These are phyloP conservation scores for Dentipellis fragilis DNA, from an alignment of 768 basidiomycete species.

Conservation along the genomic window DNA sequence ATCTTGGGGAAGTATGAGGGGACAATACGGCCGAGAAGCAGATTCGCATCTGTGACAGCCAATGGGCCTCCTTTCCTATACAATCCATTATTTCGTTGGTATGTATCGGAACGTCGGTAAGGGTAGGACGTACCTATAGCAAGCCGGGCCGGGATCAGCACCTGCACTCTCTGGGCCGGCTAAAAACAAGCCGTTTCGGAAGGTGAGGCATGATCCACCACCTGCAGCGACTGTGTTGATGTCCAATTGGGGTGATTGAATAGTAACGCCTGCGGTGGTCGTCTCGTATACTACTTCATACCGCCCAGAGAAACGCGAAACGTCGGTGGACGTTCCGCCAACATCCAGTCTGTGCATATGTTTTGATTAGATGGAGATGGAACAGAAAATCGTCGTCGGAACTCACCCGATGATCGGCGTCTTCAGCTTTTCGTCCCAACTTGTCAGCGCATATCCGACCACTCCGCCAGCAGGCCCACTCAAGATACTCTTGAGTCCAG, in stretches of 20 bases:
- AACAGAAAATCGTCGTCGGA: not conserved
- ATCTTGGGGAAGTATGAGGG: slow-evolving; percentile 93
- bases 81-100: not conserved
- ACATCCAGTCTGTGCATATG: slow-evolving; percentile 57
- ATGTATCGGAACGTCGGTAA: not conserved
- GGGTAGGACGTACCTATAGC: slow-evolving; percentile 56
- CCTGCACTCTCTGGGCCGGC: slow-evolving; percentile 92
- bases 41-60: slow-evolving; percentile 89
- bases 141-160: slow-evolving; percentile 88
- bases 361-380: not conserved
- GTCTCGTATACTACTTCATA: slow-evolving; percentile 94
- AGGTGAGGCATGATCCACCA: slow-evolving; percentile 83
- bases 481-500: slow-evolving; percentile 86
- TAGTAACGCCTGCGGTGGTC: slow-evolving; percentile 87
- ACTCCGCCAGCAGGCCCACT: slow-evolving; percentile 95
- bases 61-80: slow-evolving; percentile 81
- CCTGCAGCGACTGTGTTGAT: slow-evolving; percentile 96
- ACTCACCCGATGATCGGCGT: slow-evolving; percentile 78
- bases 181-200: slow-evolving; percentile 82
- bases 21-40: slow-evolving; percentile 79
- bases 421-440: slow-evolving; percentile 68
- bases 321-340: slow-evolving; percentile 94
- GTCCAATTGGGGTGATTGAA: slow-evolving; percentile 88
- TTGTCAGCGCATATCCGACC: slow-evolving; percentile 88
- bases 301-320: slow-evolving; percentile 83